Evolutionary conservation across 768 basidiomycete genomes (phyloP), one percentile per base, ranked within the genome.

Genomic region (Tulasnella sp.): DNA sequence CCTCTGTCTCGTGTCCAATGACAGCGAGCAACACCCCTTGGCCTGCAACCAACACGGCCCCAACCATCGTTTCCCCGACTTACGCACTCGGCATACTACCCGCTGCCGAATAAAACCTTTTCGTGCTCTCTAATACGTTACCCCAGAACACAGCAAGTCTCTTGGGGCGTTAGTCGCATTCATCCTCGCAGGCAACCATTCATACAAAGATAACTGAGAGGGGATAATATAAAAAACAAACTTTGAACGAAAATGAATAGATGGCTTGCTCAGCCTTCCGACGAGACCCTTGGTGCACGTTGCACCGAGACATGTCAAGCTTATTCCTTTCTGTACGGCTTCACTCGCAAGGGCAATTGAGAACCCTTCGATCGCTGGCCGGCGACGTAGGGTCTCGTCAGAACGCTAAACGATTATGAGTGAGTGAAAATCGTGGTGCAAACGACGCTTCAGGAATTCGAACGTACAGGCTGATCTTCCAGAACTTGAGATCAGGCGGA

Each of bases 401-500:
- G n/a, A 40, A 75, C 74, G 31, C 74, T 75, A 49, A 19, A 31
- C 25, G 36, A 11, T 45, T 64, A 64, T 64, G 58, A 64, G 29
- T 64, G 58, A 64, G 58, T n/a, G 49, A 45, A 45, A n/a, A 45
- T 38, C 40, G 34, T 37, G 40, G 49, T 22, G 9, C 12, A 19
- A 36, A 8, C 39, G 25, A 73, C n/a, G 25, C 58, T 34, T 29
- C 9, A 37, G 22, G 38, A 67, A 68, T 17, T 15, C 71, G 42
- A 31, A 67, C 74, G 34, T n/a, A 75, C 74, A 75, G 37, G 42
- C 39, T 75, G 67, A 36, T 36, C 25, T 64, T 68, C 34, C 36
- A 67, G 38, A 71, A 34, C 54, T 67, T 31, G 58, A 75, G 85
- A 29, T 83, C 84, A 1, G 89, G 87, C 76, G 85, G 79, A 12